phyloP scores from a whole-genome alignment of 1,284 basidiomycete species.

The Paramarasmius palmivorus region DNA sequence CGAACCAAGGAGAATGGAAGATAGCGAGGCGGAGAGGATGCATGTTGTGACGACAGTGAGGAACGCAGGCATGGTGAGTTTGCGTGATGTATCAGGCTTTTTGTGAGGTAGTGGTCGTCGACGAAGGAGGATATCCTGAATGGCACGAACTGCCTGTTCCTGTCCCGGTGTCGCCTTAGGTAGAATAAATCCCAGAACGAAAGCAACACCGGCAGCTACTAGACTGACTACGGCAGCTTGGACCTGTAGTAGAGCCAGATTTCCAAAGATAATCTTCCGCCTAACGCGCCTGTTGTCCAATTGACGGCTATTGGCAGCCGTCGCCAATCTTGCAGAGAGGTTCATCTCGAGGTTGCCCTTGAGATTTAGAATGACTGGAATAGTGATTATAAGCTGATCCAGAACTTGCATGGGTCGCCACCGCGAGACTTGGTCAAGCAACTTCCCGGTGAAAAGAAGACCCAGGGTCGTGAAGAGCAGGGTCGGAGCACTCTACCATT shows the following conservation, averaged over 20 bases:
- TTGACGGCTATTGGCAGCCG: constrained; percentile 84
- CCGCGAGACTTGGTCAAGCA: constrained; percentile 82
- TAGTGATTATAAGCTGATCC: constrained; percentile 95
- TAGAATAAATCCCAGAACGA: constrained; percentile 70
- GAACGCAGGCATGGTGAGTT: background rate
- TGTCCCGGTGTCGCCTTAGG: constrained; percentile 31
- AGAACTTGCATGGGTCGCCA: constrained; percentile 90
- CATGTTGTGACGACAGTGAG: background rate
- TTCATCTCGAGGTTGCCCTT: constrained; percentile 98
- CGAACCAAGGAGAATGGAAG: constrained; percentile 80
- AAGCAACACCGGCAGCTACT: constrained; percentile 80
- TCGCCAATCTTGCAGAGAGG: constrained; percentile 75
- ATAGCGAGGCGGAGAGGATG: constrained; percentile 36
- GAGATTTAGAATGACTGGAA: constrained; percentile 93
- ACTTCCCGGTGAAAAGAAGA: constrained; percentile 85
- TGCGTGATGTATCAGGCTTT: background rate
- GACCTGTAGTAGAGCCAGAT: constrained; percentile 87
- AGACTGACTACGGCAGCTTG: constrained; percentile 91
- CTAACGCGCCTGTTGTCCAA: constrained; percentile 75
- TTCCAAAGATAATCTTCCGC: constrained; percentile 75
- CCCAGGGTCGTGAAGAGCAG: constrained; percentile 72
- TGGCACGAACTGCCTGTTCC: background rate
- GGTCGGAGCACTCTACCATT: constrained; percentile 65
- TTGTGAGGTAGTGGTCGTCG: background rate
- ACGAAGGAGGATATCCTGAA: background rate